Evolutionary conservation across 2,329 filamentous ascomycete genomes (phyloP), one percentile per base, ranked within the genome.

Genomic region (Cytospora piceicola): DNA sequence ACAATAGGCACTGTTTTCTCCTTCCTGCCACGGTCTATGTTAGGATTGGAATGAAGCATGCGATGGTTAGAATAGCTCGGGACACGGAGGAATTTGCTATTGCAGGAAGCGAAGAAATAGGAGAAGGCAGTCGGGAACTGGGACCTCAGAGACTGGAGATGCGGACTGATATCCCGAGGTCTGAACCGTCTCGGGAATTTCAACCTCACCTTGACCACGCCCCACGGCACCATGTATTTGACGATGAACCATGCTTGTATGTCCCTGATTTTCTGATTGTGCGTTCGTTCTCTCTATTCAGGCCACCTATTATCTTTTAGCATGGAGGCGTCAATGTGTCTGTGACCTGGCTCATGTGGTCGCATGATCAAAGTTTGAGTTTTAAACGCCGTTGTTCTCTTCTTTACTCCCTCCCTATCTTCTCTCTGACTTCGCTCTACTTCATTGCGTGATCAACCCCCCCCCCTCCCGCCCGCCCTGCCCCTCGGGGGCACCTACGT

Each of bases 1-100:
- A 71, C 89, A 22, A 76, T 94, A 5, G 93, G 93, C 55, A 98
- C 94, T 0, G 84, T 92, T 2, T 97, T 92, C 86, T 93, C 93
- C 5, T 95, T 95, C 77, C 77, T 97, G 73, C 94, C 94, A 3
- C n/a, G 42, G 46, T 24, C 22, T 24, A 24, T 36, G 32, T 59
- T 55, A 3, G 39, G 22, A 24, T 15, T 8, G 24, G 15, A 34
- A 27, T 32, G 27, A 14, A 4, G n/a, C 34, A 32, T n/a, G n/a
- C n/a, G 42, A 20, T 51, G 12, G 12, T 11, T 22, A 30, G 56
- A 30, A 32, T 42, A 42, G n/a, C 17, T n/a, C 32, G n/a, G 39
- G 27, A 59, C 39, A 34, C 7, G 4, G 56, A 30, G 24, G 27
- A 20, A n/a, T 15, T 42, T 49, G 36, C 42, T 29, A 29, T 24